A percentile compares a stretch with the other conserved stretches of the same genome.
These are phyloP conservation scores for Geotrichum siamense DNA, from an alignment of 1,139 yeast species.

Conservation along the genomic window DNA sequence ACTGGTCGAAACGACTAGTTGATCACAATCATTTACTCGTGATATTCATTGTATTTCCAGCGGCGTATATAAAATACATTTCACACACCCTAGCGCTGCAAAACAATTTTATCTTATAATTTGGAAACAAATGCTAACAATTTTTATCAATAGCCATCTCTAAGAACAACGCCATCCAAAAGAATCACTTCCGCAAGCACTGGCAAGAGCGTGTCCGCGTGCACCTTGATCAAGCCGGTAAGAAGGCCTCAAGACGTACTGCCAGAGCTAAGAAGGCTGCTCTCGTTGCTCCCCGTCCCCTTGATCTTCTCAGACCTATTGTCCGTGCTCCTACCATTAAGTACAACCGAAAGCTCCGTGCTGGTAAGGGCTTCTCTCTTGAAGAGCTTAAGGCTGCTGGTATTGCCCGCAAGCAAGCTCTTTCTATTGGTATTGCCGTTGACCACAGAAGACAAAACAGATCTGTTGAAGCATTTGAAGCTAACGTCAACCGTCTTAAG, in stretches of 20 bases:
- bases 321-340: slow-evolving; percentile 98
- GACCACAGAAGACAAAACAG: slow-evolving; percentile 99
- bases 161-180: slow-evolving; percentile 66
- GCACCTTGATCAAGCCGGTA: slow-evolving; percentile 99
- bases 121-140: too few species aligned
- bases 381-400: slow-evolving; percentile 99
- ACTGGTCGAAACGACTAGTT: too few species aligned
- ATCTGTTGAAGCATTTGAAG: slow-evolving; percentile 90
- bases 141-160: slow-evolving; percentile 65
- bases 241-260: slow-evolving; percentile 93
- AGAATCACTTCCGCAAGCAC: slow-evolving; percentile 90
- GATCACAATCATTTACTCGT: too few species aligned
- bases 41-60: too few species aligned
- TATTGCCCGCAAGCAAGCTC: slow-evolving; percentile 89
- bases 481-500: slow-evolving; percentile 92
- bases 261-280: slow-evolving; percentile 95
- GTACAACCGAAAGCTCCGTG: slow-evolving; percentile 99
- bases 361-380: slow-evolving; percentile 98
- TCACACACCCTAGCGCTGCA: too few species aligned
- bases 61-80: too few species aligned
- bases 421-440: slow-evolving; percentile 97
- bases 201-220: slow-evolving; percentile 99
- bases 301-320: slow-evolving; percentile 92
- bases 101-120: too few species aligned
- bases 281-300: slow-evolving; percentile 93